These are phyloP conservation scores for Fraxinus greggii DNA, from an alignment of 305 asterid species.

Conservation along the genomic window DNA sequence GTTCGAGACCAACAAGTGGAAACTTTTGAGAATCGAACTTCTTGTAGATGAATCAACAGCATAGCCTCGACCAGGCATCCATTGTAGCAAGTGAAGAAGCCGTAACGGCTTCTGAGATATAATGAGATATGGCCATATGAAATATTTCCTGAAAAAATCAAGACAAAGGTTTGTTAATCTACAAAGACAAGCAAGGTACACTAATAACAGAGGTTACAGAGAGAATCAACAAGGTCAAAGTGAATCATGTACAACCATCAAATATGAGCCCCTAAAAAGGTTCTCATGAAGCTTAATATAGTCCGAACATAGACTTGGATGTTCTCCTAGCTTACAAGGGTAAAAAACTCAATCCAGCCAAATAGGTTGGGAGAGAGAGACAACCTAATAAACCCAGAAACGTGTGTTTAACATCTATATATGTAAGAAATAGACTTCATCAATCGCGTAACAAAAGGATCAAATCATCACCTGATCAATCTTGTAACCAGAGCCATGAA, in stretches of 20 bases:
- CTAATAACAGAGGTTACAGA: not conserved
- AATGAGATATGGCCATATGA: constrained; percentile 64
- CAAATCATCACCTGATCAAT: constrained; percentile 67
- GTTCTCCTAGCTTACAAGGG: not conserved
- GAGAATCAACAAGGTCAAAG: constrained; percentile 9
- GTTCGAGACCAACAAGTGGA: constrained; percentile 57
- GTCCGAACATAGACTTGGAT: not conserved
- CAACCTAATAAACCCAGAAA: constrained; percentile 7
- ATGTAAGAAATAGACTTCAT: constrained; percentile 1
- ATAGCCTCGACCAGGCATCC: constrained; percentile 93
- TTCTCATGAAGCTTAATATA: not conserved
- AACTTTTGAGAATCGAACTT: constrained; percentile 51
- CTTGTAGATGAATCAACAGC: constrained; percentile 53
- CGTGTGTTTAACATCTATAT: not conserved
- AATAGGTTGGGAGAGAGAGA: not conserved
- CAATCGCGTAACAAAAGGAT: not conserved
- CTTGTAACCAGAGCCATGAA: constrained; percentile 63
- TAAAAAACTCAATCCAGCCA: not conserved
- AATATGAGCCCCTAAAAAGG: not conserved
- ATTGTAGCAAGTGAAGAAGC: constrained; percentile 71
- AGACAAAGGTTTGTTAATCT: constrained; percentile 21
- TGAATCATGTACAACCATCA: not conserved
- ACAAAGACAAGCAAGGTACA: not conserved
- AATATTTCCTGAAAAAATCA: constrained; percentile 56
- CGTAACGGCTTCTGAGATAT: constrained; percentile 65